Evolutionary conservation across 768 basidiomycete genomes (phyloP).

Genomic region (Amanita subjunquillea): DNA sequence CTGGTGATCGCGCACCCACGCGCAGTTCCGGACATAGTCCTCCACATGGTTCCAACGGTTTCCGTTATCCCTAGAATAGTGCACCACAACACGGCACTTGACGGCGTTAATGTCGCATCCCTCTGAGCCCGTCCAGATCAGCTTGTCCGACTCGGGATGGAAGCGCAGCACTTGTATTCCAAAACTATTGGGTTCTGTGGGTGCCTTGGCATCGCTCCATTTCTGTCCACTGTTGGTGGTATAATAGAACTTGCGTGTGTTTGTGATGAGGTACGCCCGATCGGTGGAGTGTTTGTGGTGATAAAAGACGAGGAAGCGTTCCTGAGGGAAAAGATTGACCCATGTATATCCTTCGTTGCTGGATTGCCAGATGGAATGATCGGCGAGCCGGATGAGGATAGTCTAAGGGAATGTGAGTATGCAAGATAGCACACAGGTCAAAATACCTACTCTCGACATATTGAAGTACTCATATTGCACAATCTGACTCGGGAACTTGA

Average conservation of each 20-base stretch:
- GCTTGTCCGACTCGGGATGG: constrained; percentile 74
- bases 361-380: constrained; percentile 85
- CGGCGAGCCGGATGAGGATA: constrained; percentile 69
- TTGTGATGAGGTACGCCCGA: constrained; percentile 87
- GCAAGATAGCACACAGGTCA: not conserved
- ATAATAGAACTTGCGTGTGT: constrained; percentile 49
- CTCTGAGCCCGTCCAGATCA: constrained; percentile 82
- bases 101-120: constrained; percentile 40
- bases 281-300: constrained; percentile 74
- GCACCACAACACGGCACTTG: constrained; percentile 67
- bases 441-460: constrained; percentile 48
- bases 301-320: constrained; percentile 73
- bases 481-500: constrained; percentile 54
- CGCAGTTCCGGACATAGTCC: constrained; percentile 81
- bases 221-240: constrained; percentile 74
- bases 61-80: constrained; percentile 72
- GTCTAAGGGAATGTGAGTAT: constrained; percentile 35
- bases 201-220: constrained; percentile 55
- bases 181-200: constrained; percentile 72
- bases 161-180: constrained; percentile 71
- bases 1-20: constrained; percentile 78
- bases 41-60: constrained; percentile 69
- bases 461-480: constrained; percentile 80
- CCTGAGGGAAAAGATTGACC: constrained; percentile 49
- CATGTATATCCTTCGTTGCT: constrained; percentile 93